Evolutionary conservation across 352 stramenopile species (phyloP).

Genomic region (Phytophthora meadii): DNA sequence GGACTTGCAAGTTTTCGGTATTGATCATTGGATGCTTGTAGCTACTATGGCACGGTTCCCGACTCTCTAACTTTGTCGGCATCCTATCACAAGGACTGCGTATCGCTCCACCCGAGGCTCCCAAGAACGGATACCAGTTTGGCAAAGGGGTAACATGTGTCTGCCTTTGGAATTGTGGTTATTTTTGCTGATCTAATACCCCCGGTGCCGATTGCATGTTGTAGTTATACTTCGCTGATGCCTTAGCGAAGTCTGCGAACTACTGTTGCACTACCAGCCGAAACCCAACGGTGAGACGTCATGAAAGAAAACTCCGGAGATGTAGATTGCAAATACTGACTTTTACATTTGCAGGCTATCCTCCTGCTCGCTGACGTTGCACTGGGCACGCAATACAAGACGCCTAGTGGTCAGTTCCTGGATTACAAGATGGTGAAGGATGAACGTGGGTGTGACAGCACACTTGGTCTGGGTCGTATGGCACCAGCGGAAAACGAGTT

Average conservation of each 20-base stretch:
- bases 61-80: slow-evolving; percentile 65
- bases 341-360: slow-evolving; percentile 22
- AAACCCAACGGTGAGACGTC: slow-evolving; percentile 32
- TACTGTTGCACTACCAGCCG: slow-evolving; percentile 55
- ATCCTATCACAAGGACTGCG: slow-evolving; percentile 75
- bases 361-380: slow-evolving; percentile 55
- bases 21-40: slow-evolving; percentile 11
- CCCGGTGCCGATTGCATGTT: too few relatives aligned
- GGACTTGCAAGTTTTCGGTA: neutral
- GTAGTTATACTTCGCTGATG: slow-evolving; percentile 79
- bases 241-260: slow-evolving; percentile 52
- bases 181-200: too few relatives aligned
- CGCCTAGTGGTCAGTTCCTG: slow-evolving; percentile 27
- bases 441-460: slow-evolving; percentile 36
- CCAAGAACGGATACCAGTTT: slow-evolving; percentile 72
- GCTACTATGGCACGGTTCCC: slow-evolving; percentile 70
- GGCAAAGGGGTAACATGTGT: slow-evolving; percentile 59
- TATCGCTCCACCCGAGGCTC: slow-evolving; percentile 72
- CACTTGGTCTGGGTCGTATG: slow-evolving; percentile 41
- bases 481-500: slow-evolving; percentile 31
- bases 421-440: slow-evolving; percentile 35
- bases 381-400: slow-evolving; percentile 37
- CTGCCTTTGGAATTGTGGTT: too few relatives aligned
- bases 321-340: neutral
- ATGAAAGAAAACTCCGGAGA: neutral